Conservation (phyloP, 2,329 filamentous ascomycete species). For the Lecanicillium sp. region DNA sequence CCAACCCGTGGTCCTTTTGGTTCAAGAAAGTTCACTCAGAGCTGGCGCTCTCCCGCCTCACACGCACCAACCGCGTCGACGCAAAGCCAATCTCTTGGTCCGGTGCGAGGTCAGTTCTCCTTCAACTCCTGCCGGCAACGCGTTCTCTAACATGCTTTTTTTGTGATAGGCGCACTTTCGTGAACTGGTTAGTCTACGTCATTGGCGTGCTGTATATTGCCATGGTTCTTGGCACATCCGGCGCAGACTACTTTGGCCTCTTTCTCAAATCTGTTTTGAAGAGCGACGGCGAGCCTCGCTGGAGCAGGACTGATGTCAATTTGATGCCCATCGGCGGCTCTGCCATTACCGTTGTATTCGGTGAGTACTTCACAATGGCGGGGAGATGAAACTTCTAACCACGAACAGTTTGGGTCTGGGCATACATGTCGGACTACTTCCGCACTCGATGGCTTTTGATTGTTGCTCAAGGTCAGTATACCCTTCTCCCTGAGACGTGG, state of each 20-base stretch:
- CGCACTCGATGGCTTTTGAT: slow-evolving; percentile 46
- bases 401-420: slow-evolving; percentile 45
- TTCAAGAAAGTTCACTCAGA: slow-evolving; percentile 23
- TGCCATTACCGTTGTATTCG: slow-evolving; percentile 35
- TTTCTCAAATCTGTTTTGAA: slow-evolving; percentile 26
- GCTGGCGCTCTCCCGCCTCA: slow-evolving; percentile 25
- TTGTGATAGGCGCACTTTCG: slow-evolving; percentile 21
- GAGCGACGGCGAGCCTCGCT: slow-evolving; percentile 22
- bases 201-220: slow-evolving; percentile 27
- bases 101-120: slow-evolving; percentile 18
- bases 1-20: slow-evolving; percentile 24
- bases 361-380: slow-evolving; percentile 11
- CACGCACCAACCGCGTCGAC: slow-evolving; percentile 17
- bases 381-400: not conserved
- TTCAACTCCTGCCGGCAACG: not conserved
- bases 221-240: slow-evolving; percentile 28
- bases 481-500: not conserved
- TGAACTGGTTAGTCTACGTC: slow-evolving; percentile 25
- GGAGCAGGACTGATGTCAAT: slow-evolving; percentile 39
- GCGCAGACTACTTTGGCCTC: slow-evolving; percentile 29
- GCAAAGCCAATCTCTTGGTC: slow-evolving; percentile 23
- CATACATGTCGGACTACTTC: slow-evolving; percentile 43
- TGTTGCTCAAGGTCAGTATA: slow-evolving; percentile 33
- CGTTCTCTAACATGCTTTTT: not conserved
- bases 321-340: slow-evolving; percentile 41